phyloP scores from a whole-genome alignment of 2,329 filamentous ascomycete species.

The Pseudocercospora ulei region DNA sequence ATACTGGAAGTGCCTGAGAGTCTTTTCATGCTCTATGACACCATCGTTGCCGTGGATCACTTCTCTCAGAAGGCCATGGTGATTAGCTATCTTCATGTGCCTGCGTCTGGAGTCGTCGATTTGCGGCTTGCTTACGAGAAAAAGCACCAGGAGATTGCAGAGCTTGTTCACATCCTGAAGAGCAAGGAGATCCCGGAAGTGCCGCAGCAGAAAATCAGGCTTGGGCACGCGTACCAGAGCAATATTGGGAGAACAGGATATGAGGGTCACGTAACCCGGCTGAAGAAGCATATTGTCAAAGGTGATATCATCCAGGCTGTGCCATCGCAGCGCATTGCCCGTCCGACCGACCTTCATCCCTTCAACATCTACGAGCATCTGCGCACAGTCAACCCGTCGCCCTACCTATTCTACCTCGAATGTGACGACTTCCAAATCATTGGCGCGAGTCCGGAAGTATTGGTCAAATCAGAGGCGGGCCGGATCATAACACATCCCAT shows the following conservation, averaged over 20 bases:
- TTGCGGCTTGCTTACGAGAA: conserved; percentile 61
- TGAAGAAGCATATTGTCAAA: conserved; percentile 82
- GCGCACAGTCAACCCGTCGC: conserved; percentile 92
- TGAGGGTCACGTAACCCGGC: conserved; percentile 70
- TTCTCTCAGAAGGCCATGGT: conserved; percentile 90
- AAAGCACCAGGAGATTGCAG: conserved; percentile 54
- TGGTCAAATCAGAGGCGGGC: conserved; percentile 78
- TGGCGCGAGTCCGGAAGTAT: conserved; percentile 84
- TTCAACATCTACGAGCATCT: conserved; percentile 98
- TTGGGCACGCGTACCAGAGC: conserved; percentile 71
- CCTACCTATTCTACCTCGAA: conserved; percentile 93
- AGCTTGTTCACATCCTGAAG: conserved; percentile 62
- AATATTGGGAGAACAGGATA: conserved; percentile 87
- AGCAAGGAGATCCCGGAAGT: conserved; percentile 58
- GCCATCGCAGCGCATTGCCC: conserved; percentile 82
- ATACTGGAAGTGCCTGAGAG: conserved; percentile 82
- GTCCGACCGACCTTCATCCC: conserved; percentile 81
- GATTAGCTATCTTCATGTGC: conserved; percentile 74
- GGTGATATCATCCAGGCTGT: conserved; percentile 98
- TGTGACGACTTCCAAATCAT: conserved; percentile 90
- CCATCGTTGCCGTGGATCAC: conserved; percentile 85
- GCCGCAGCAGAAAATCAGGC: conserved; percentile 60
- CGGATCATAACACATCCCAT: conserved; percentile 94
- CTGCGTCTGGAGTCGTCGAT: conserved; percentile 39
- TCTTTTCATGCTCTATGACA: conserved; percentile 94